Base-by-base conservation (phyloP, 2,329 filamentous ascomycete species). In the Dactylellina cionopaga region DNA sequence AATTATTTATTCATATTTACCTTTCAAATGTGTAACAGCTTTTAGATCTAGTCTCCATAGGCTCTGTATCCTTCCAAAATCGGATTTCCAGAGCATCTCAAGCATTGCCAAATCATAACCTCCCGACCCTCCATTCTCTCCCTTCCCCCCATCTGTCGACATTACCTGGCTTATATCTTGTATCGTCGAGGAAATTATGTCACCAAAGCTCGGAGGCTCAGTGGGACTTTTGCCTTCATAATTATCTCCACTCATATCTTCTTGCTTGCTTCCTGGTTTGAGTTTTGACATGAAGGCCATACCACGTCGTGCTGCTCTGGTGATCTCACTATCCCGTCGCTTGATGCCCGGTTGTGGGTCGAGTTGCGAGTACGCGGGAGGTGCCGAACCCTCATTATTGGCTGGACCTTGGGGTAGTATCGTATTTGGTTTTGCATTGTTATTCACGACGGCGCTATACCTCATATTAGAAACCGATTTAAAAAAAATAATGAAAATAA, bases 1-100 rank as follows among this genome's bases (percentile, higher is more conserved):
- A n/a, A n/a, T n/a, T n/a, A n/a, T n/a, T n/a, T n/a, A n/a, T n/a
- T n/a, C n/a, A n/a, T n/a, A n/a, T n/a, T n/a, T 64, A 64, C 59
- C 11, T 22, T 64, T 64, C 17, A 64, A 44, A 25, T 54, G 15
- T 17, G 46, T 27, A 2, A 64, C 59, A 19, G 59, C 27, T 11
- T 54, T 27, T 5, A 35, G 22, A 4, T 55, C 44, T 17, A 55
- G 37, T 9, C 31, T 51, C 39, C 39, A 55, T 3, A 64, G 39
- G 24, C 19, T 35, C 35, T 55, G 59, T 24, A 54, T 46, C 25
- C 25, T 17, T 25, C 55, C 59, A 4, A 54, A n/a, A 27, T 64
- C 59, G 19, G 35, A 29, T 15, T 49, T 10, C 59, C 59, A 64
- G n/a, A 64, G 15, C 24, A 64, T 54, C 13, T 64, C 44, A 3